Base-by-base conservation (phyloP, 352 stramenopile species). In the Sclerospora graminicola region DNA sequence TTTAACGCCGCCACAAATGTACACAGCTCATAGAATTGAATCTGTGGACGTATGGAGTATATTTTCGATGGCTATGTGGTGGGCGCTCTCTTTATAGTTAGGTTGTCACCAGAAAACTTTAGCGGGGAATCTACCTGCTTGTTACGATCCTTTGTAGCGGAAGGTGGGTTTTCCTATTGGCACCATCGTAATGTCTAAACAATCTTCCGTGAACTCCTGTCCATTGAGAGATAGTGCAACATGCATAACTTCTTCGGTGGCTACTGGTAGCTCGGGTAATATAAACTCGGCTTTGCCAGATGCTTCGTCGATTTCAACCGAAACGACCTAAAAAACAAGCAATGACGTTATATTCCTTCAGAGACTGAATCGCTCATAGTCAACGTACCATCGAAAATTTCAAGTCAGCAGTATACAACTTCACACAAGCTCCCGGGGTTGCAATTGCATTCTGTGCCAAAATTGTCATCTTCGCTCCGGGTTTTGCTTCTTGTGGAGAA, bases 211-310 rank as follows among this genome's bases (percentile, higher is more conserved):
- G 31, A 70, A 65, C 18, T 70, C 57, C 42, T 70, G 61, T 6
- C 61, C 61, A 18, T 70, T 65, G 2, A 67, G 54, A 4, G 61
- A 66, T 16, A 67, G 27, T 5, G 38, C 13, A 16, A 70, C 43
- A 27, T 48, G 37, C 13, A 70, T 39, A n/a, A 42, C 6, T 23
- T 63, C 34, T 0, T 56, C 51, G 6, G 29, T 20, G n/a, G 1
- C 15, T 19, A 62, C n/a, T 1, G 56, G 45, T 8, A 70, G 40
- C 9, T 58, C 30, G 24, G 61, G 61, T 11, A 67, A 35, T 21
- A 45, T 26, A 30, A 70, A 70, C 19, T 48, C 33, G 3, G 39
- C 61, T n/a, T 53, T 62, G 4, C 21, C 41, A 38, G 37, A 19
- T 16, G 31, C 44, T 29, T 60, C 47, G 16, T 54, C 32, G 11